Conservation (phyloP, 108 stramenopile genomes). For the Nitzschia sp. region DNA sequence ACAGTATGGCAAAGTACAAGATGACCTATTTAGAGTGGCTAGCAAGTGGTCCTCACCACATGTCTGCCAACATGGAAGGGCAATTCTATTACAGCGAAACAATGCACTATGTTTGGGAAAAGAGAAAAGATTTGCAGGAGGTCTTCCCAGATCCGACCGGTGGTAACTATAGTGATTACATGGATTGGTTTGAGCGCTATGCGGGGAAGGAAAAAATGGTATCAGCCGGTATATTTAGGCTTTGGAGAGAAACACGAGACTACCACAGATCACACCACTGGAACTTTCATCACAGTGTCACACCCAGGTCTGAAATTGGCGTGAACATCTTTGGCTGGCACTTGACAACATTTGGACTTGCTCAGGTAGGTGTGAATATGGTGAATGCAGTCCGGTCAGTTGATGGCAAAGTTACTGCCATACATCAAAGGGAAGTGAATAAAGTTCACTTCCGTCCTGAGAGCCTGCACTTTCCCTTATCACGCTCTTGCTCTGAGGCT, state of each 20-base stretch:
- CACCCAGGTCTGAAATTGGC: neutral
- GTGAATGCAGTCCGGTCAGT: neutral
- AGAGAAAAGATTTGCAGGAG: neutral
- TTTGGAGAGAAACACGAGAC: neutral
- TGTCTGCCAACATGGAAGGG: neutral
- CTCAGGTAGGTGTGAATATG: neutral
- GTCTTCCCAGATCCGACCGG: conserved; percentile 2
- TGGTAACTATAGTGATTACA: neutral
- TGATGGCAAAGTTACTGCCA: neutral
- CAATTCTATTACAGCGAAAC: neutral
- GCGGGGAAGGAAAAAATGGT: neutral
- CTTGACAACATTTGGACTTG: neutral
- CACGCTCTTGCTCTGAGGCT: neutral
- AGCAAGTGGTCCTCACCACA: neutral
- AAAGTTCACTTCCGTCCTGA: too few species aligned
- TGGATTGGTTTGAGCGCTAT: neutral
- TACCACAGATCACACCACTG: neutral
- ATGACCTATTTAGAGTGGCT: conserved; percentile 1
- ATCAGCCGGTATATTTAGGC: neutral
- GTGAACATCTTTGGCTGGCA: conserved; percentile 8
- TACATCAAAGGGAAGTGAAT: too few species aligned
- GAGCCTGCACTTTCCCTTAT: too few species aligned
- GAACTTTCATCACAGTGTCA: neutral
- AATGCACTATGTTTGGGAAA: neutral
- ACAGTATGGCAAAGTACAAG: neutral